Base-by-base conservation (phyloP, 2,329 filamentous ascomycete genomes). In the Metarhizium sp. region DNA sequence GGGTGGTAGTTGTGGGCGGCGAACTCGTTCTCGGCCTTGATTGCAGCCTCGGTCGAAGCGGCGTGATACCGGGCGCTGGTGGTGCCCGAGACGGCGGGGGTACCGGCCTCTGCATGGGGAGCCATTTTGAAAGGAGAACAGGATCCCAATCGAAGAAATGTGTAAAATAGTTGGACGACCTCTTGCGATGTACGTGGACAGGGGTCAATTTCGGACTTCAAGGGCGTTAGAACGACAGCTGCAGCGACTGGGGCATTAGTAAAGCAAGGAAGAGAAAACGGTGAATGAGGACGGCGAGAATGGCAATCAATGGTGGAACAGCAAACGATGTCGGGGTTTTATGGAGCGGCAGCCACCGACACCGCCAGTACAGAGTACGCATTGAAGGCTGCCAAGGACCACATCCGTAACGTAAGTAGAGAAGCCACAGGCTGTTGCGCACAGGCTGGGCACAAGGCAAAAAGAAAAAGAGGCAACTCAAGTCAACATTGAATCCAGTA, bases 1-100 rank as follows among this genome's bases (percentile, higher is more conserved):
- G 94, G 94, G 73, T 97, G 92, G 79, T 99, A 99, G 79, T 99
- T 99, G 82, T 99, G 94, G 51, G 94, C 94, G 51, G 94, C 94
- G 71, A 83, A 92, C 69, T 88, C 78, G 66, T 89, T 79, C 76
- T 99, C 94, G 53, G 85, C 76, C 53, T 84, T 75, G 70, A 96
- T 95, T 64, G 94, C 92, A 63, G 81, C 78, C 56, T 85, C 76
- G 47, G 91, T 92, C 30, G 92, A 91, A 20, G 88, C 71, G 55
- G 90, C 81, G 75, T 96, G 94, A 76, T 80, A 83, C 62, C 75
- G 75, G 51, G 75, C 72, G 59, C 60, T 58, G 56, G 57, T 54
- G 58, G 58, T 60, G 57, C 63, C 61, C 56, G 61, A 57, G 61
- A 65, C 58, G 55, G 64, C 58, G 54, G 63, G 61, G 56, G 38